A percentile compares a stretch with the other conserved stretches of the same genome.
phyloP scores from a whole-genome alignment of 148 eudicot species.

The Simmondsia chinensis region DNA sequence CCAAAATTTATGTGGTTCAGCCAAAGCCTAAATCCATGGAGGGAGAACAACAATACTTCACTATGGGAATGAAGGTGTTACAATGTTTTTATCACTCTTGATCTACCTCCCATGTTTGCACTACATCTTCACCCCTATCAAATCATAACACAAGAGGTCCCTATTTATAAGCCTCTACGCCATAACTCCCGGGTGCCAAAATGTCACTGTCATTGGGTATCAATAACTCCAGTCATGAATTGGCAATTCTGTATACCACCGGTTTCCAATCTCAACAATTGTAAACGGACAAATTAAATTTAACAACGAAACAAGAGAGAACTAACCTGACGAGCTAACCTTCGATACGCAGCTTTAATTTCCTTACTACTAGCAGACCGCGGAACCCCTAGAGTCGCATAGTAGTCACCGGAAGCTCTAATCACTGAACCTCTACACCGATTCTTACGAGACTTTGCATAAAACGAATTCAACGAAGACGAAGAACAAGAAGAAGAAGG shows the following conservation, averaged over 20 bases:
- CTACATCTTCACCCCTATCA: neutral
- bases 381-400: constrained; percentile 74
- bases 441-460: constrained; percentile 15
- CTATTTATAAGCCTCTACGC: neutral
- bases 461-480: no score
- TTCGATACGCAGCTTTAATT: constrained; percentile 88
- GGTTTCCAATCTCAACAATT: neutral
- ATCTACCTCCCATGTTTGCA: no score
- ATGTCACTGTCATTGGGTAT: neutral
- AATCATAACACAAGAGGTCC: no score
- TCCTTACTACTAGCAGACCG: constrained; percentile 63
- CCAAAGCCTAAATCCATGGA: no score
- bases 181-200: neutral
- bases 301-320: neutral
- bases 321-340: constrained; percentile 82
- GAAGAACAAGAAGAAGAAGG: constrained; percentile 15
- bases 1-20: no score
- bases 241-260: neutral
- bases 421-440: constrained; percentile 24
- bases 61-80: no score
- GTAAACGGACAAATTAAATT: neutral
- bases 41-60: no score
- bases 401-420: constrained; percentile 66
- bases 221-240: neutral
- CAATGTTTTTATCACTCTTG: no score